These are phyloP conservation scores for Cordyceps tenuipes DNA, from an alignment of 2,329 filamentous ascomycete genomes.

Conservation along the genomic window DNA sequence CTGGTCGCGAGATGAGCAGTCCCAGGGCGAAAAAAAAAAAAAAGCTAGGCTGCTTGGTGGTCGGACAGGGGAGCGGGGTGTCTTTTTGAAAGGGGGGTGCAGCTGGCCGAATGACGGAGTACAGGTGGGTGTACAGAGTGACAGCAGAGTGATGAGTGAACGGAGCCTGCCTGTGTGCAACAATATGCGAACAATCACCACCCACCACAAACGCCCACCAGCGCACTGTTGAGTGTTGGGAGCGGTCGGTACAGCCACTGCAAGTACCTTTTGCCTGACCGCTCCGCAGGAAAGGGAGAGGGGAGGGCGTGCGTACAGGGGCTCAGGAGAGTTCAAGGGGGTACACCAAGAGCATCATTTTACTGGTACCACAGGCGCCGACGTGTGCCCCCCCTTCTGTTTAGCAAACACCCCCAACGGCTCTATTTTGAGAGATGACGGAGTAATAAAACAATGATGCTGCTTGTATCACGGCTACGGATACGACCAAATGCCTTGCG, in stretches of 20 bases:
- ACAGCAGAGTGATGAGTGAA: neutral
- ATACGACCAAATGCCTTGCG: neutral
- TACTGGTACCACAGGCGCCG: neutral
- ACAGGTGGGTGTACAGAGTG: conserved; percentile 2
- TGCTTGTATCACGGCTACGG: neutral
- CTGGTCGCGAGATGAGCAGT: neutral
- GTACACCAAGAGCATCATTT: neutral
- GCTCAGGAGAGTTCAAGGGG: neutral
- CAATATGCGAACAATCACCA: neutral
- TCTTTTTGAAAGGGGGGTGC: neutral
- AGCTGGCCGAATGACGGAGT: too few species aligned
- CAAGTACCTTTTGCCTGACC: conserved; percentile 7
- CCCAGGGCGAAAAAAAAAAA: neutral
- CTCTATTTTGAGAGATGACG: neutral
- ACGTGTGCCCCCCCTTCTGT: neutral
- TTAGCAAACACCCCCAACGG: neutral
- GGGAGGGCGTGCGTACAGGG: conserved; percentile 2
- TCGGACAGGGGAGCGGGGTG: conserved; percentile 2
- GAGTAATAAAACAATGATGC: neutral
- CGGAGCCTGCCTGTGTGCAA: neutral
- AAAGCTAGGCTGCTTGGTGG: conserved; percentile 4
- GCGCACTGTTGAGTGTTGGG: neutral
- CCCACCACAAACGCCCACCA: neutral
- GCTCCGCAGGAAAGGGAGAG: conserved; percentile 1
- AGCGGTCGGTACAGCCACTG: neutral